These are phyloP conservation scores for Hevea brasiliensis DNA, from an alignment of 345 rosid genomes.

Conservation along the genomic window DNA sequence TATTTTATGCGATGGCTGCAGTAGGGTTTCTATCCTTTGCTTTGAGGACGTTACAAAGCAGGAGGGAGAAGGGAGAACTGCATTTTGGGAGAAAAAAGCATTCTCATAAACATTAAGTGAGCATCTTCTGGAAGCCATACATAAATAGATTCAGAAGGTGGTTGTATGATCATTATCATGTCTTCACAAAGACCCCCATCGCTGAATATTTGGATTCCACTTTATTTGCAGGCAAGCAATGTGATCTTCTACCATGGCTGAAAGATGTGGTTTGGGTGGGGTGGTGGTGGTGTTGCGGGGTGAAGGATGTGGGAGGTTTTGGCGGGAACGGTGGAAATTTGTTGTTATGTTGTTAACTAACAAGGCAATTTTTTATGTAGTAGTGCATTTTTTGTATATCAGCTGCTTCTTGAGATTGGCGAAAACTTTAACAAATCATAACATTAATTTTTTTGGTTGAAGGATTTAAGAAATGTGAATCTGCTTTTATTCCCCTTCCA, in stretches of 20 bases:
- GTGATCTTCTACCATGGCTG: background rate
- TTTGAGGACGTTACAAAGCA: constrained; percentile 51
- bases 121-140: constrained; percentile 10
- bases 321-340: background rate
- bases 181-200: background rate
- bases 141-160: background rate
- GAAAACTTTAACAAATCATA: background rate
- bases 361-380: background rate
- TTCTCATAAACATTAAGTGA: constrained; percentile 65
- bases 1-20: constrained; percentile 72
- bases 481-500: no score
- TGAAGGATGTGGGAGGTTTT: no score
- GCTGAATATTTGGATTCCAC: background rate
- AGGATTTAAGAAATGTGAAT: no score
- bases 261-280: background rate
- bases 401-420: background rate
- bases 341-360: constrained; percentile 17
- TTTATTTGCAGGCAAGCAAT: background rate
- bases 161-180: background rate
- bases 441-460: no score
- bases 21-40: constrained; percentile 58
- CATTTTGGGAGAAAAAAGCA: constrained; percentile 61
- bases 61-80: constrained; percentile 48
- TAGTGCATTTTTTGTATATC: constrained; percentile 18
- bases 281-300: no score